Conservation (phyloP, 768 basidiomycete species). For the Mycena maculata region DNA sequence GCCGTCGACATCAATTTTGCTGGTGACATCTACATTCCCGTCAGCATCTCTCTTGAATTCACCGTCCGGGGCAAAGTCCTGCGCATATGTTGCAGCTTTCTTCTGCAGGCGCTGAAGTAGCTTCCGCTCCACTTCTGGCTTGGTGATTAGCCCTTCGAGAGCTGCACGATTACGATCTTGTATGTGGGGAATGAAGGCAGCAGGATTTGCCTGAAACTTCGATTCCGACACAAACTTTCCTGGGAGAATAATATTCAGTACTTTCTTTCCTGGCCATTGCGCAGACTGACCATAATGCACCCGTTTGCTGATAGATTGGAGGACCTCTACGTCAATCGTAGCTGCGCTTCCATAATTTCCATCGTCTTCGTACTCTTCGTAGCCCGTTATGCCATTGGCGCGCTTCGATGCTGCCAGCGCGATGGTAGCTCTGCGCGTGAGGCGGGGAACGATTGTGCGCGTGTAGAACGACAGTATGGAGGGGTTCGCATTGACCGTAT, state of each 20-base stretch:
- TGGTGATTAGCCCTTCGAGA: conserved; percentile 92
- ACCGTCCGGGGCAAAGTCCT: conserved; percentile 82
- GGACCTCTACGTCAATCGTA: conserved; percentile 92
- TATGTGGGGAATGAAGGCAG: conserved; percentile 94
- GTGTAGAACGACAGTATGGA: conserved; percentile 93
- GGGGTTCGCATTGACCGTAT: conserved; percentile 86
- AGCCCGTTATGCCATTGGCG: conserved; percentile 71
- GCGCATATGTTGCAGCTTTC: conserved; percentile 84
- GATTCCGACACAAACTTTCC: conserved; percentile 99
- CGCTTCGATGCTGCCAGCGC: conserved; percentile 74
- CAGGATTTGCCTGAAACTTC: conserved; percentile 90
- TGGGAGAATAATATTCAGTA: conserved; percentile 43
- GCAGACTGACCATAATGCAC: conserved; percentile 90
- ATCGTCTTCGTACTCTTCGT: conserved; percentile 87
- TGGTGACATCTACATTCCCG: conserved; percentile 46
- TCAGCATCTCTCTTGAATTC: conserved; percentile 50
- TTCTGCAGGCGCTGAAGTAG: conserved; percentile 86
- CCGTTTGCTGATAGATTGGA: conserved; percentile 98
- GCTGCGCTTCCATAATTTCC: conserved; percentile 98
- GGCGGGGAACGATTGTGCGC: conserved; percentile 87
- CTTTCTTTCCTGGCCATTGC: neutral
- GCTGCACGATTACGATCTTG: conserved; percentile 78
- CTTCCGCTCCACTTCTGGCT: conserved; percentile 92
- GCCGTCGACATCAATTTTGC: conserved; percentile 92
- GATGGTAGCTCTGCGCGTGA: conserved; percentile 79